A percentile compares a stretch with the other conserved stretches of the same genome.
These are phyloP conservation scores for Lagenidium giganteum DNA, from an alignment of 352 stramenopile species.

Conservation along the genomic window DNA sequence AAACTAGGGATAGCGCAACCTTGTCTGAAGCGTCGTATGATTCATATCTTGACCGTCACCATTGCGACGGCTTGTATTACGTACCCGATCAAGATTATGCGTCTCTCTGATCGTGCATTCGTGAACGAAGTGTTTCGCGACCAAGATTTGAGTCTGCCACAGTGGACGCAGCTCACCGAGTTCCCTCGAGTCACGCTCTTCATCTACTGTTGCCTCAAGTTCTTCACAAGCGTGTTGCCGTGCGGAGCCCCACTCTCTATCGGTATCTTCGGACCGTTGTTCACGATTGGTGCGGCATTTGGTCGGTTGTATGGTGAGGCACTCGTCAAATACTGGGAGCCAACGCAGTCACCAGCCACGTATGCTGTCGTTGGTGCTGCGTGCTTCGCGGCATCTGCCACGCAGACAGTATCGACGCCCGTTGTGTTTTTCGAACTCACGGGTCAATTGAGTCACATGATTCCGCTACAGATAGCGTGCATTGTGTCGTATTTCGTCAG, in stretches of 20 bases:
- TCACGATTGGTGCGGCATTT: conserved; percentile 75
- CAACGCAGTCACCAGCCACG: conserved; percentile 65
- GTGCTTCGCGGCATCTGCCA: conserved; percentile 88
- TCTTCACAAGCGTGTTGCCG: conserved; percentile 55
- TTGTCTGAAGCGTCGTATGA: conserved; percentile 42
- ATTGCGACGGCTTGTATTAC: conserved; percentile 51
- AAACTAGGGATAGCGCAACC: conserved; percentile 43
- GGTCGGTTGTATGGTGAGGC: conserved; percentile 75
- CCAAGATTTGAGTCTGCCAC: conserved; percentile 40
- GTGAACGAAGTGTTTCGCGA: conserved; percentile 80
- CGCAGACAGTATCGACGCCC: conserved; percentile 82
- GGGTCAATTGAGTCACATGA: conserved; percentile 76
- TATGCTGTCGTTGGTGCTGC: conserved; percentile 91
- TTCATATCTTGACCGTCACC: conserved; percentile 63
- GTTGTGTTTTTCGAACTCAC: conserved; percentile 88
- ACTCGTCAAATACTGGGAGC: conserved; percentile 70
- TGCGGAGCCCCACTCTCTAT: conserved; percentile 73
- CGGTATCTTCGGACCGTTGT: conserved; percentile 77
- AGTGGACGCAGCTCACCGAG: conserved; percentile 61
- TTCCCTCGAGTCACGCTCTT: conserved; percentile 54
- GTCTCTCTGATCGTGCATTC: conserved; percentile 57
- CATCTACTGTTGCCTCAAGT: conserved; percentile 72
- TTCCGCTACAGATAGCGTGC: conserved; percentile 77
- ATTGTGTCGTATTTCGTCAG: conserved; percentile 80
- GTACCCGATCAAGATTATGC: conserved; percentile 68